Evolutionary conservation across 2,329 filamentous ascomycete genomes (phyloP).

Genomic region (Didymella pinodella): DNA sequence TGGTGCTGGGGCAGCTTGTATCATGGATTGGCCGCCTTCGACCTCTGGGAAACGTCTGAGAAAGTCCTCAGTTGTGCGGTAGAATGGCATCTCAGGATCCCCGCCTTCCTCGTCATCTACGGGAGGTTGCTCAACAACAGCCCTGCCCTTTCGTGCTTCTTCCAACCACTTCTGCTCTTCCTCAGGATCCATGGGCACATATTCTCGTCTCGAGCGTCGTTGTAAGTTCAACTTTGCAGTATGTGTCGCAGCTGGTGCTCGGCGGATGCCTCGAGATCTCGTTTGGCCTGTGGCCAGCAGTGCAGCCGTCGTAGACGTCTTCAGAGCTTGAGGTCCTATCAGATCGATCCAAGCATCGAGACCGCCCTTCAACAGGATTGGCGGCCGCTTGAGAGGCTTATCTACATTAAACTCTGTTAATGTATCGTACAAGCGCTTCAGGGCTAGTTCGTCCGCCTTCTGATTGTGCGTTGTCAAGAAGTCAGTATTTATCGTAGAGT

Average conservation of each 20-base stretch:
- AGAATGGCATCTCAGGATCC: conserved; percentile 50
- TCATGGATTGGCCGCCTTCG: conserved; percentile 65
- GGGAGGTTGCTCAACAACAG: conserved; percentile 51
- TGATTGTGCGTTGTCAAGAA: conserved; percentile 62
- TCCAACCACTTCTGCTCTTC: conserved; percentile 85
- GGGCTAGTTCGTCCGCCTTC: conserved; percentile 56
- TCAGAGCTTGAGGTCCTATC: conserved; percentile 73
- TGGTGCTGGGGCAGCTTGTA: conserved; percentile 51
- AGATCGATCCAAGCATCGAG: conserved; percentile 86
- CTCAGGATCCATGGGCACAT: conserved; percentile 77
- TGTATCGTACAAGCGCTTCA: conserved; percentile 79
- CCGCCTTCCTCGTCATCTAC: conserved; percentile 43
- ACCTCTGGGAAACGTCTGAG: conserved; percentile 79
- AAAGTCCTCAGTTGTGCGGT: conserved; percentile 83
- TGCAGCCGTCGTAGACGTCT: conserved; percentile 63
- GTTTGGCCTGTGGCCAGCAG: conserved; percentile 56
- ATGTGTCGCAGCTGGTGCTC: conserved; percentile 61
- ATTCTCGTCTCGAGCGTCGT: conserved; percentile 62
- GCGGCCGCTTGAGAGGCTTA: conserved; percentile 74
- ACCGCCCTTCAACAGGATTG: conserved; percentile 82
- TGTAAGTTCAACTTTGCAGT: conserved; percentile 63
- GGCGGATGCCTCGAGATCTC: conserved; percentile 59
- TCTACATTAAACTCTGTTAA: conserved; percentile 84
- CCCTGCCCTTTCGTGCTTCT: conserved; percentile 72
- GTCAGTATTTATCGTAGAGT: conserved; percentile 65